Evolutionary conservation across 768 basidiomycete genomes (phyloP).

Genomic region (Mycena crocata): DNA sequence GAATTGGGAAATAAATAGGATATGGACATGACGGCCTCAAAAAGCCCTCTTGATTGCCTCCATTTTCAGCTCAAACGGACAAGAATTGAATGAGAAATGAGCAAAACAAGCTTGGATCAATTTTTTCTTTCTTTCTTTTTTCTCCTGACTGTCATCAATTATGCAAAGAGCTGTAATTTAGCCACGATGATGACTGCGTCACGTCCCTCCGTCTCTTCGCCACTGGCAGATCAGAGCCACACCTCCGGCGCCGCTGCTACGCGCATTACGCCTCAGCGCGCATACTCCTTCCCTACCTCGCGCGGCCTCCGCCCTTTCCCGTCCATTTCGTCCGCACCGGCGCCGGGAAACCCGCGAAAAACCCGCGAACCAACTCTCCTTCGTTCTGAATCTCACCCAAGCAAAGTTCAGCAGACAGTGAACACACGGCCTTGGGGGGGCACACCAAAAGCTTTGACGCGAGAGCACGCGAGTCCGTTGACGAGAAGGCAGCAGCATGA

Average conservation of each 20-base stretch:
- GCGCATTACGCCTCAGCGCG: slow-evolving; percentile 55
- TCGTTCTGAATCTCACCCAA: slow-evolving; percentile 85
- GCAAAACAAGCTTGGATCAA: too few relatives aligned
- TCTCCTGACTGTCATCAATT: neutral
- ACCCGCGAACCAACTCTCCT: slow-evolving; percentile 78
- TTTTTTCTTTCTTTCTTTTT: neutral
- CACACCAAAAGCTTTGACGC: neutral
- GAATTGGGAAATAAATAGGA: too few relatives aligned
- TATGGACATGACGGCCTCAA: too few relatives aligned
- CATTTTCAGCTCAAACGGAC: too few relatives aligned
- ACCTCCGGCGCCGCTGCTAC: slow-evolving; percentile 39
- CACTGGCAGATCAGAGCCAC: slow-evolving; percentile 62
- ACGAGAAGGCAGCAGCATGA: slow-evolving; percentile 10
- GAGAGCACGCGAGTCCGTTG: slow-evolving; percentile 6
- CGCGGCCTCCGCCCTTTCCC: slow-evolving; percentile 85
- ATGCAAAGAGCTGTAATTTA: too few relatives aligned
- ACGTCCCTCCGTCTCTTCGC: slow-evolving; percentile 70
- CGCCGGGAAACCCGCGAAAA: slow-evolving; percentile 66
- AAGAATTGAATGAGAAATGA: too few relatives aligned
- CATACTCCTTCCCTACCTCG: slow-evolving; percentile 72
- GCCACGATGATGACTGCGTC: slow-evolving; percentile 60
- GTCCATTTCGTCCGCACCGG: slow-evolving; percentile 57
- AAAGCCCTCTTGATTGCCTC: too few relatives aligned
- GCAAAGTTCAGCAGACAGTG: slow-evolving; percentile 81
- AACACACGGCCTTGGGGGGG: neutral